These are phyloP conservation scores for Exophiala sideris DNA, from an alignment of 2,329 filamentous ascomycete species.

Conservation along the genomic window DNA sequence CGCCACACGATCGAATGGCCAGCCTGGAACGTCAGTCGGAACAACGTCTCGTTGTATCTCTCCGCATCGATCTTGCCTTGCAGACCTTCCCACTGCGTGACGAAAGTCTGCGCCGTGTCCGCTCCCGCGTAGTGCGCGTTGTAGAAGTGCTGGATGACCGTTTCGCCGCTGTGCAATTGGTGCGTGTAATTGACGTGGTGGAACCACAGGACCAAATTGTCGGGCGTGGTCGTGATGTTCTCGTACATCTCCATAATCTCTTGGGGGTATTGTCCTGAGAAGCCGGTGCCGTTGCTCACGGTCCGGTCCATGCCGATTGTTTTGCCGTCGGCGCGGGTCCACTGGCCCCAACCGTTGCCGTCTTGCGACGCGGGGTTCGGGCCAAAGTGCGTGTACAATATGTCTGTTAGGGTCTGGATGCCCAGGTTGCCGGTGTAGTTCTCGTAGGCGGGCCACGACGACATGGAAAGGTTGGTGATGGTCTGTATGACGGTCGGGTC, in stretches of 20 bases:
- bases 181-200: slow-evolving; percentile 70
- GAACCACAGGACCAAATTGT: slow-evolving; percentile 69
- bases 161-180: slow-evolving; percentile 59
- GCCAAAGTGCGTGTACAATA: slow-evolving; percentile 64
- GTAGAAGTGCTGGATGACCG: slow-evolving; percentile 66
- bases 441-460: slow-evolving; percentile 68
- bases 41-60: slow-evolving; percentile 57
- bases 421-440: slow-evolving; percentile 69
- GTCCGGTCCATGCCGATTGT: slow-evolving; percentile 70
- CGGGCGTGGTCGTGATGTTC: slow-evolving; percentile 60
- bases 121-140: slow-evolving; percentile 61
- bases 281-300: slow-evolving; percentile 63
- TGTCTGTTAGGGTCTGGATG: slow-evolving; percentile 66
- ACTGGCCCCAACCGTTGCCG: slow-evolving; percentile 67
- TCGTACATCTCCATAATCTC: slow-evolving; percentile 60
- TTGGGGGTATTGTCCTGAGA: slow-evolving; percentile 62
- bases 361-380: slow-evolving; percentile 66
- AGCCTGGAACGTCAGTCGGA: slow-evolving; percentile 62
- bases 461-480: slow-evolving; percentile 62
- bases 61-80: slow-evolving; percentile 57
- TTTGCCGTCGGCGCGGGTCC: slow-evolving; percentile 61
- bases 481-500: slow-evolving; percentile 55
- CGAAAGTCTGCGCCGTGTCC: slow-evolving; percentile 58
- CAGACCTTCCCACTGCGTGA: slow-evolving; percentile 52
- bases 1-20: slow-evolving; percentile 70